A percentile compares a stretch with the other conserved stretches of the same genome.
Evolutionary conservation across 228 moss, liverwort and hornwort species (phyloP).

Genomic region (Sphagnum fallax): DNA sequence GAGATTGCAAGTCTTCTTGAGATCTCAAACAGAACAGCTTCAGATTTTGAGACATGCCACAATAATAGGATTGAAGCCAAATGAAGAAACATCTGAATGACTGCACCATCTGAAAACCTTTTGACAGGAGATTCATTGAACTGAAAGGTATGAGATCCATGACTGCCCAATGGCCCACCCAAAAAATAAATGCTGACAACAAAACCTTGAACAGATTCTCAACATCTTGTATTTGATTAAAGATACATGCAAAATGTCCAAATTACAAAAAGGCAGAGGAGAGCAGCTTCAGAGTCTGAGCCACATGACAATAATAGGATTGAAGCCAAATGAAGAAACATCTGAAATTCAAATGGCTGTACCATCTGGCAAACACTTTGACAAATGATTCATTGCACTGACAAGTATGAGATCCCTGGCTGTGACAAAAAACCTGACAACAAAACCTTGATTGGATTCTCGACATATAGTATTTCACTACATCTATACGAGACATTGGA

Average conservation of each 20-base stretch:
- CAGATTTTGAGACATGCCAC: not conserved
- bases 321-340: not conserved
- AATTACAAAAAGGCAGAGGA: too few species aligned
- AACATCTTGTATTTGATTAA: not conserved
- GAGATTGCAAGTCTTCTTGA: not conserved
- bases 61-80: too few species aligned
- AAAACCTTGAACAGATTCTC: too few species aligned
- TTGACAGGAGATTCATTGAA: not conserved
- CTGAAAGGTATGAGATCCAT: not conserved
- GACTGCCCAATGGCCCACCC: not conserved
- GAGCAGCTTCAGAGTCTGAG: not conserved
- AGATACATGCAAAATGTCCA: too few species aligned
- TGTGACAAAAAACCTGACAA: not conserved
- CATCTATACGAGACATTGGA: not conserved
- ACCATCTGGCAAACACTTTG: not conserved
- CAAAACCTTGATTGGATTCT: not conserved
- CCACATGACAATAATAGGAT: too few species aligned
- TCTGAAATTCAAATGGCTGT: not conserved
- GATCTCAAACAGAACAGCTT: not conserved
- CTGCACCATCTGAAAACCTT: not conserved
- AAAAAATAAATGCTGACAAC: too few species aligned
- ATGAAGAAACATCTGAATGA: too few species aligned
- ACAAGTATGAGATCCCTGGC: not conserved
- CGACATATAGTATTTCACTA: not conserved
- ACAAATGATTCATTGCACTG: not conserved